These are phyloP conservation scores for Opeltia flavorubescens DNA, from an alignment of 495 filamentous ascomycete genomes.

Conservation along the genomic window DNA sequence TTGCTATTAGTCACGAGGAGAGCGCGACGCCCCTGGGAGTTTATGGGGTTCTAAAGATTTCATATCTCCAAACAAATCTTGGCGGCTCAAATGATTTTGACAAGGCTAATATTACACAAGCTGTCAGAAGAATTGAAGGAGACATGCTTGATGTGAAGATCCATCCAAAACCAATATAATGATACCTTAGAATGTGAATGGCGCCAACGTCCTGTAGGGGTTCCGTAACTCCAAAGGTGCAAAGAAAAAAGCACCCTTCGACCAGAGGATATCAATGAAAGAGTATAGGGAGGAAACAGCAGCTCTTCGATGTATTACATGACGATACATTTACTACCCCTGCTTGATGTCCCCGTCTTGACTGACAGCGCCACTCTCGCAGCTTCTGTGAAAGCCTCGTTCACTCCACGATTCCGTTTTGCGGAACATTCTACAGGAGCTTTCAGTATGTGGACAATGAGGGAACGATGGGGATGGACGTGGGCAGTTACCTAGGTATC, in stretches of 20 bases:
- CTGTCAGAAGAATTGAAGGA: no score
- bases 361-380: conserved; percentile 91
- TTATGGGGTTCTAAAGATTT: no score
- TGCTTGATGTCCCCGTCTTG: conserved; percentile 36
- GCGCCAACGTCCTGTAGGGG: no score
- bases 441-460: conserved; percentile 3
- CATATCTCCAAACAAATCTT: no score
- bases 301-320: conserved; percentile 40
- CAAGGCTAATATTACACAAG: background rate
- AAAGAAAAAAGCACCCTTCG: background rate
- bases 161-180: background rate
- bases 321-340: conserved; percentile 42
- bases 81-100: no score
- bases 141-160: no score
- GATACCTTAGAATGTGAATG: no score
- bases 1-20: no score
- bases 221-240: no score
- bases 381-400: conserved; percentile 96
- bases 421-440: conserved; percentile 77
- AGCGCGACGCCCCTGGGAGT: no score
- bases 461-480: conserved; percentile 8
- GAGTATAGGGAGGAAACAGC: background rate
- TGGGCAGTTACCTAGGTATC: conserved; percentile 57
- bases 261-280: background rate
- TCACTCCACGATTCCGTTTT: conserved; percentile 91